A percentile compares a stretch with the other conserved stretches of the same genome.
phyloP scores from a whole-genome alignment of 2,329 filamentous ascomycete genomes.

The Curvularia sp. region DNA sequence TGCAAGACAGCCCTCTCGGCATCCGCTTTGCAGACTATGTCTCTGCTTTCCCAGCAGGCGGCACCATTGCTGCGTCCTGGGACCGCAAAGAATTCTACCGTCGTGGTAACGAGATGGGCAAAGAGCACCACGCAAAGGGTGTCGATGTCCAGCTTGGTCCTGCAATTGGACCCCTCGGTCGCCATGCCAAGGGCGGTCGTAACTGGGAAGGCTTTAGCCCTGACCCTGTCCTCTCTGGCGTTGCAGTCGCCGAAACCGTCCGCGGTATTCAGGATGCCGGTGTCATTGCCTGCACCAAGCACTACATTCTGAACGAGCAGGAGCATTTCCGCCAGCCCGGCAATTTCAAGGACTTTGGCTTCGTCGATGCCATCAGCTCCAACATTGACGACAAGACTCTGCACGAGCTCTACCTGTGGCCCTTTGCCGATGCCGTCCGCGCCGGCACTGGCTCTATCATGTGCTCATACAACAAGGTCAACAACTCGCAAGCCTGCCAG shows the following conservation, averaged over 20 bases:
- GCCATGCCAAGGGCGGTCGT: conserved; percentile 68
- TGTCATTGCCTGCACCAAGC: conserved; percentile 74
- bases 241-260: conserved; percentile 74
- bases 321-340: conserved; percentile 71
- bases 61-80: conserved; percentile 84
- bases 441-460: conserved; percentile 60
- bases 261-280: conserved; percentile 82
- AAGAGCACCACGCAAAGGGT: conserved; percentile 77
- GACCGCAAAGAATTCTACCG: conserved; percentile 73
- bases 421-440: conserved; percentile 59
- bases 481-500: conserved; percentile 81
- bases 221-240: conserved; percentile 77
- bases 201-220: conserved; percentile 64
- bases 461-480: conserved; percentile 77
- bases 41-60: conserved; percentile 79
- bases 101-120: conserved; percentile 75
- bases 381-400: conserved; percentile 70
- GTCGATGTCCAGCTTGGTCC: conserved; percentile 78
- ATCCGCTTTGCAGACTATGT: conserved; percentile 79
- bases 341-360: conserved; percentile 66
- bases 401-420: conserved; percentile 69
- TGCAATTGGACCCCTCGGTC: conserved; percentile 75
- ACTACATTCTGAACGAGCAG: conserved; percentile 68
- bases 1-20: conserved; percentile 86
- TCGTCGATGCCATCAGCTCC: conserved; percentile 66